Evolutionary conservation across 2,329 filamentous ascomycete genomes (phyloP), one percentile per base, ranked within the genome.

Genomic region (Colletotrichum tofieldiae): DNA sequence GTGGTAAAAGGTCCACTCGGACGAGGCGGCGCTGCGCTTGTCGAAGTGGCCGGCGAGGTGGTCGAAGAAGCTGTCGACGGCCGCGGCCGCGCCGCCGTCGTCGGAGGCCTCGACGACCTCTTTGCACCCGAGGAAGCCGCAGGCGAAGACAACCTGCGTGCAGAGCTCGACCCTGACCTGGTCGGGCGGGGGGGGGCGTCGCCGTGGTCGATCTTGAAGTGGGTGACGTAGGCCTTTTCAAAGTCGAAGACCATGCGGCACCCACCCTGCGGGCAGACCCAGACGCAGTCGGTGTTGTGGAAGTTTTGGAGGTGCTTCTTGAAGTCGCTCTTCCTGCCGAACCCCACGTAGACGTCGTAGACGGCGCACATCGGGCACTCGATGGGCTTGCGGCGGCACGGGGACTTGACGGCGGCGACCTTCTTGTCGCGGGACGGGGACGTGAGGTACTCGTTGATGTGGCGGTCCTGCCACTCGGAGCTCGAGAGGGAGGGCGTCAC

Each of bases 291-390:
- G 59, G 81, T 79, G 47, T 83, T 82, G 74, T 86, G 84, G 73
- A 85, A 86, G 76, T 84, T 84, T 78, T 85, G 83, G n/a, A 86
- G 77, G 74, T 86, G 84, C 78, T 86, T 85, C 79, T 86, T 86
- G 75, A 86, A 85, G 74, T 86, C 84, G 75, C 83, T 85, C 77
- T 85, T 86, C 70, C 84, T 81, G 45, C 84, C 84, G 61, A 85
- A 86, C 45, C 84, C 84, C 32, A 85, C 84, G 20, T 81, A 80
- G 73, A 84, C 85, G 77, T 82, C 83, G 76, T 86, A 83, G 52
- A 85, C 76, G 72, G 83, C 84, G 76, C 84, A 86, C 78, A 86
- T 83, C 37, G 84, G 84, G 75, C 84, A 86, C 76, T 85, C 76
- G 49, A 77, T 77, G 39, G 75, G 70, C 45, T 77, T 77, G 32